phyloP scores from a whole-genome alignment of 73 alveolate genomes.

The Vitrella brassicaformis region DNA sequence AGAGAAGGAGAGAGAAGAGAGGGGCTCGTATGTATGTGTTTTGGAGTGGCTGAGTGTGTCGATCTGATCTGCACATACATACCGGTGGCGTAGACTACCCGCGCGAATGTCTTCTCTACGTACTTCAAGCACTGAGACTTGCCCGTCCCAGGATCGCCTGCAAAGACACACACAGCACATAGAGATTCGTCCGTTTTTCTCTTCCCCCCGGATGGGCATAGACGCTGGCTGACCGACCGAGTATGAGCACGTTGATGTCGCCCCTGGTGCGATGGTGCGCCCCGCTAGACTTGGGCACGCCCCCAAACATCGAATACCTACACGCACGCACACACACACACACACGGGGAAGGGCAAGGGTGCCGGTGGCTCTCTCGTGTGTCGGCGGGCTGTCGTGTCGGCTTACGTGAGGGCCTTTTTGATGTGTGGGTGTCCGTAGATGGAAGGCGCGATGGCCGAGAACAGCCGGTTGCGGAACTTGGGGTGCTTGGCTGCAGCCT shows the following conservation, averaged over 20 bases:
- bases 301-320: constrained; percentile 99
- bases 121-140: constrained; percentile 95
- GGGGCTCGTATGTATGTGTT: neutral
- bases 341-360: constrained; percentile 40
- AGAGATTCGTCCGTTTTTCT: neutral
- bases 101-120: constrained; percentile 85
- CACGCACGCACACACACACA: too few species aligned
- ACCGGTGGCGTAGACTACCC: constrained; percentile 30
- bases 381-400: neutral
- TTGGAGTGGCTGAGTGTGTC: neutral
- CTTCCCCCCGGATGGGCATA: neutral
- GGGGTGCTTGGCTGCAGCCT: too few species aligned
- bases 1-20: neutral
- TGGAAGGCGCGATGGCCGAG: constrained; percentile 94
- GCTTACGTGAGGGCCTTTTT: constrained; percentile 77
- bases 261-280: constrained; percentile 99
- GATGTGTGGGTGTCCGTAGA: constrained; percentile 90
- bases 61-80: neutral
- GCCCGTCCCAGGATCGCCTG: constrained; percentile 88
- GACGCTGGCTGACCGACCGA: constrained; percentile 67
- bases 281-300: constrained; percentile 88
- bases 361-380: neutral
- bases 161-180: neutral
- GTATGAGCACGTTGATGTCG: constrained; percentile 91
- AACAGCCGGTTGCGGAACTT: constrained; percentile 74